Conservation (phyloP, 208 protist species). For the Spironucleus salmonicida region DNA sequence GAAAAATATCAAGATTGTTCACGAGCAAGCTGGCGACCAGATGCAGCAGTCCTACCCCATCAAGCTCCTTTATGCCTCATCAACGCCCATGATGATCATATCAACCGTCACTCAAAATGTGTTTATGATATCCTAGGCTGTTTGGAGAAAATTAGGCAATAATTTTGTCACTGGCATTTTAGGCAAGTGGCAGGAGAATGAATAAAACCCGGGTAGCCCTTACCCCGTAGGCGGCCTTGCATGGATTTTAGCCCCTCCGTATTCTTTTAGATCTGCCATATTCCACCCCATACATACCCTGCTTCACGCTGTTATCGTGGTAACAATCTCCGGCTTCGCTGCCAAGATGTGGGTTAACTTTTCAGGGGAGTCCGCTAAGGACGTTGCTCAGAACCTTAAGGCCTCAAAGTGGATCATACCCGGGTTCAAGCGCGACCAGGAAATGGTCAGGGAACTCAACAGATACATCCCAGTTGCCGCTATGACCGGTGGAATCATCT, state of each 20-base stretch:
- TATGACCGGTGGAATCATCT: slow-evolving; percentile 37
- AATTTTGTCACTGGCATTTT: slow-evolving; percentile 92
- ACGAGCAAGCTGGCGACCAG: slow-evolving; percentile 51
- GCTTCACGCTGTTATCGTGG: slow-evolving; percentile 89
- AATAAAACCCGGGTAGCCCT: slow-evolving; percentile 40
- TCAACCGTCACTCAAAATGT: slow-evolving; percentile 93
- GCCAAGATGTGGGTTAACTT: slow-evolving; percentile 93
- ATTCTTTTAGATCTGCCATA: slow-evolving; percentile 56
- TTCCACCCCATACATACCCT: slow-evolving; percentile 88
- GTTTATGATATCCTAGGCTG: slow-evolving; percentile 96
- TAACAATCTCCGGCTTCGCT: slow-evolving; percentile 89
- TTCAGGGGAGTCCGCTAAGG: slow-evolving; percentile 74
- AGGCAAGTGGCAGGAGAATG: slow-evolving; percentile 75
- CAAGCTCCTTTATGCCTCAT: slow-evolving; percentile 99
- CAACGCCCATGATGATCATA: slow-evolving; percentile 99
- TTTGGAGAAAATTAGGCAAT: slow-evolving; percentile 84
- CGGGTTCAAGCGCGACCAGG: background rate
- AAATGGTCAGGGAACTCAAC: slow-evolving; percentile 16
- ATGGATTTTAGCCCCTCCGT: slow-evolving; percentile 95
- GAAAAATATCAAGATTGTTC: slow-evolving; percentile 76
- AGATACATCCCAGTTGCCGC: slow-evolving; percentile 44
- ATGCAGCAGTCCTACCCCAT: slow-evolving; percentile 73
- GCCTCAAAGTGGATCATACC: slow-evolving; percentile 74
- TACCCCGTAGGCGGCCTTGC: slow-evolving; percentile 83
- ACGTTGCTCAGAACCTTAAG: slow-evolving; percentile 86